phyloP scores from a whole-genome alignment of 2,329 filamentous ascomycete species.

The Colletotrichum musae region DNA sequence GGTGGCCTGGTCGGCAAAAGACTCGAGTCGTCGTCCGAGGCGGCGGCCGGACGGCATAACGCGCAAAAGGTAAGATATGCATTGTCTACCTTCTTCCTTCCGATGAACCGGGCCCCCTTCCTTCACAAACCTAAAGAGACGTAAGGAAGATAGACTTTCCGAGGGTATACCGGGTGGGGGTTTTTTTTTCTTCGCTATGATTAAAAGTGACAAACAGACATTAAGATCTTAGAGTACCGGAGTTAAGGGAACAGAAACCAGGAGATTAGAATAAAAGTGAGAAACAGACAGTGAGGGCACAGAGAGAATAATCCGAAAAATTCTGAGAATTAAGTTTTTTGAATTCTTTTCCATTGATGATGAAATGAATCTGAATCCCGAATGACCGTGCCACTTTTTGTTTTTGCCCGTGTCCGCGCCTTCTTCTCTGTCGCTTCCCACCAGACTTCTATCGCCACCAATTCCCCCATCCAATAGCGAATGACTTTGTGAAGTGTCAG shows the following conservation, averaged over 20 bases:
- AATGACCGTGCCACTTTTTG: constrained; percentile 4
- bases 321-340: constrained; percentile 2
- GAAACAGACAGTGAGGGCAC: not conserved
- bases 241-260: not conserved
- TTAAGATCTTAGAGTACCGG: not conserved
- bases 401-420: not conserved
- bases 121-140: not conserved
- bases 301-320: constrained; percentile 3
- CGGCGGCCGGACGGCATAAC: constrained; percentile 11
- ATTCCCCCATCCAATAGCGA: not conserved
- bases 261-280: not conserved
- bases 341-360: constrained; percentile 17
- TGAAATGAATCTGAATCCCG: constrained; percentile 2
- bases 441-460: not conserved
- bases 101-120: constrained; percentile 29
- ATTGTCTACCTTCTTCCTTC: constrained; percentile 12
- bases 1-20: too few relatives aligned
- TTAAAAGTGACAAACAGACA: not conserved
- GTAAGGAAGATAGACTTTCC: not conserved
- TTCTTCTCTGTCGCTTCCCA: not conserved
- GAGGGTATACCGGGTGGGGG: not conserved
- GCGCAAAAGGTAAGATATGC: not conserved
- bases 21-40: constrained; percentile 18
- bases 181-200: not conserved
- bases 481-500: not conserved